Evolutionary conservation across 768 basidiomycete genomes (phyloP), one percentile per base, ranked within the genome.

Genomic region (Mycena olivaceomarginata): DNA sequence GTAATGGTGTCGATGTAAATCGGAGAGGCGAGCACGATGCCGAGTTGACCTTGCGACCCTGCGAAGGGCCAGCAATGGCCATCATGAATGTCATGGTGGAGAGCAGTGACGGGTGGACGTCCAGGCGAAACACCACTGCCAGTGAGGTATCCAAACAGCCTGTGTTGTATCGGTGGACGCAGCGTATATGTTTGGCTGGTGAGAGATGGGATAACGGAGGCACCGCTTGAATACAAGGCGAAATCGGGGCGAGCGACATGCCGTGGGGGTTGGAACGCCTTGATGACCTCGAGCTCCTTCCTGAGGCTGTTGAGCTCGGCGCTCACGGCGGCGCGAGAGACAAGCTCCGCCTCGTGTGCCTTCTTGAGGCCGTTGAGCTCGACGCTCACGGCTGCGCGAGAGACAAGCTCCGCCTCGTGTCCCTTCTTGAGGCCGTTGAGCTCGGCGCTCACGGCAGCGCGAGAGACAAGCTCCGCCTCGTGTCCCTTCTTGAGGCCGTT

Each of bases 21-120:
- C 15, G 96, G 96, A n/a, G 11, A 90, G 4, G 93, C 93, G 48
- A 99, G 92, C 45, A 89, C 88, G 39, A 99, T 93, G 7, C 96
- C 98, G 13, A 99, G 86, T 82, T 96, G 95, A 3, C 97, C 98
- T 59, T 90, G 83, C 13, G 88, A 80, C 0, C 98, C 97, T 3
- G 86, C 87, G 86, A 99, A 96, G 1, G 98, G 96, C 97, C 98
- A 99, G 86, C 98, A 99, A 72, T 94, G 91, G 2, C 98, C 98
- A 45, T 92, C 92, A 69, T 94, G 91, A 40, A 89, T 88, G 77
- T 98, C 96, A 70, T 31, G 31, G 31, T 31, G 31, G 31, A 31
- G 31, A 31, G 31, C 31, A 31, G 31, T 31, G 31, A 31, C 95
- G 94, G 98, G 97, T 2, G 96, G 92, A 16, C 93, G 92, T n/a